Base-by-base conservation (phyloP, 225 moss, liverwort and hornwort species). In the Thuidium tamariscinum region DNA sequence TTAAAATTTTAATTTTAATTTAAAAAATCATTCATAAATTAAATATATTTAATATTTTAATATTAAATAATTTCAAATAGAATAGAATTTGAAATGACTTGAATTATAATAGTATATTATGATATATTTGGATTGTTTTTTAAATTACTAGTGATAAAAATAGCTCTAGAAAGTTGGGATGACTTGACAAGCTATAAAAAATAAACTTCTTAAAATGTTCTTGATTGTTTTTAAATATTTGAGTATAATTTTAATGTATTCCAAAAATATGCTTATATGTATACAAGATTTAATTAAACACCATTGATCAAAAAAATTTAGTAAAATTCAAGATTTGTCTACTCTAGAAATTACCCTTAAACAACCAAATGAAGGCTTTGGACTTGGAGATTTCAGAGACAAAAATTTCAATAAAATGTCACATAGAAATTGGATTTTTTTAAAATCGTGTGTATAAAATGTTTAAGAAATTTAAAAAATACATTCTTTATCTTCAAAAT, bases 381-480 rank as follows among this genome's bases (percentile, higher is more conserved):
- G 5, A 71, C 16, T 44, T 44, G 0, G 16, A 29, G 29, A 29
- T 72, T 71, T 70, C 29, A 0, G 6, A 29, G 3, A 72, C 3
- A 44, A 5, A 44, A 10, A 17, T 0, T 17, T 72, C 10, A 29
- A 4, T 6, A 72, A 3, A 2, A 29, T 29, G 3, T 71, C 1
- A 0, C 29, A 4, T 10, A 30, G 2, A 30, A 30, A 30, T 46
- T 29, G 0, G 2, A 29, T 3, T 46, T 0, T 1, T 0, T 0
- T 17, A 46, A 46, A 15, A 44, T 5, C 8, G 5, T 71, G 5
- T 44, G 2, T 10, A 11, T 57, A 16, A 56, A 56, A 56, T 22
- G 9, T 56, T 9, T 3, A 56, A 56, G 56, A 56, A 22, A 22
- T 56, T 22, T 22, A 22, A 56, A 56, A 56, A 56, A 8, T 3